phyloP scores from a whole-genome alignment of 2,329 filamentous ascomycete genomes.

The Fusarium duplospermum region DNA sequence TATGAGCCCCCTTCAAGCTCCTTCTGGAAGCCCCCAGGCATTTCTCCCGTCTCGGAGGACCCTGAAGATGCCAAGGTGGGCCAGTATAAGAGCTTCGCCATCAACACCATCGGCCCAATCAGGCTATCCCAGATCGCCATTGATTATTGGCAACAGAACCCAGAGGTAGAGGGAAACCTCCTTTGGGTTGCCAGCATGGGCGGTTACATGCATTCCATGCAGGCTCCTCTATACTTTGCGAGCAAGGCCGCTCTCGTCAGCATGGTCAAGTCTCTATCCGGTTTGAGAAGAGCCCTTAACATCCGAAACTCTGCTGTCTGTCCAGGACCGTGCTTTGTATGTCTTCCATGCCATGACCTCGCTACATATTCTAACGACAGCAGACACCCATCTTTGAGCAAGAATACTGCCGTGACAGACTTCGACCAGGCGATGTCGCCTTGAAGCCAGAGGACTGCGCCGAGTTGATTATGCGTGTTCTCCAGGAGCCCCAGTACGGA shows the following conservation, averaged over 20 bases:
- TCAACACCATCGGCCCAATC: slow-evolving; percentile 43
- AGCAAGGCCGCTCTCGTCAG: background rate
- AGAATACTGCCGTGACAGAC: background rate
- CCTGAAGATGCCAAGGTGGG: slow-evolving; percentile 27
- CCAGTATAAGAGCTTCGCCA: slow-evolving; percentile 35
- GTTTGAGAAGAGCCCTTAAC: background rate
- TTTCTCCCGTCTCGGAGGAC: slow-evolving; percentile 29
- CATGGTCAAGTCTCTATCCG: background rate
- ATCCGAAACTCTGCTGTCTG: background rate
- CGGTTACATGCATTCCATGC: slow-evolving; percentile 41
- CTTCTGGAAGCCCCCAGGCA: slow-evolving; percentile 42
- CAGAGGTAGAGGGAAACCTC: slow-evolving; percentile 27
- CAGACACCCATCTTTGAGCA: background rate
- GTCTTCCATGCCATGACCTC: background rate
- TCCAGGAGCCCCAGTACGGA: slow-evolving; percentile 12
- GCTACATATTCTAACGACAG: accelerated
- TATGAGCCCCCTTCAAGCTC: slow-evolving; percentile 41
- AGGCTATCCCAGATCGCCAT: slow-evolving; percentile 42
- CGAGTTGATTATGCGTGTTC: background rate
- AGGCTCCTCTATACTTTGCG: slow-evolving; percentile 17
- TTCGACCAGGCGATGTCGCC: background rate
- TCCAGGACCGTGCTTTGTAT: background rate
- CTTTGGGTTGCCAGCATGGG: slow-evolving; percentile 43
- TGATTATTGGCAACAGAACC: slow-evolving; percentile 44
- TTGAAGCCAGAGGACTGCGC: slow-evolving; percentile 20